phyloP scores from a whole-genome alignment of 352 stramenopile genomes.

The Thalassiosira exigua region DNA sequence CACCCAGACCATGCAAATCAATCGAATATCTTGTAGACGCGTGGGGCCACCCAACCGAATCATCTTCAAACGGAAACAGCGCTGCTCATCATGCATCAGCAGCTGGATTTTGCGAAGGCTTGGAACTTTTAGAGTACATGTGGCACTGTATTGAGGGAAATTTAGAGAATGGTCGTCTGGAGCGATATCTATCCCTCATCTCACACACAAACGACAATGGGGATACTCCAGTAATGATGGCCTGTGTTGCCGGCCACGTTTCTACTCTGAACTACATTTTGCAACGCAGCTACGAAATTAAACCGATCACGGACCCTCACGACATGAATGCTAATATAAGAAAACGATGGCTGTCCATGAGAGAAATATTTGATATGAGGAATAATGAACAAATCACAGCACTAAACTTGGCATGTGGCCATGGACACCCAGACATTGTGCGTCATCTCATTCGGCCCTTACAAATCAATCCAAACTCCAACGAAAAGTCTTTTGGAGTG shows the following conservation, averaged over 20 bases:
- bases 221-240: conserved; percentile 80
- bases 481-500: conserved; percentile 3
- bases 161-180: conserved; percentile 5
- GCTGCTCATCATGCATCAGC: conserved; percentile 68
- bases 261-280: conserved; percentile 37
- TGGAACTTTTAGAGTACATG: conserved; percentile 47
- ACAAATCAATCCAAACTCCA: too few species aligned
- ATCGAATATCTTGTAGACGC: conserved; percentile 27
- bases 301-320: neutral
- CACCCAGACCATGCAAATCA: conserved; percentile 29
- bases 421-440: conserved; percentile 58
- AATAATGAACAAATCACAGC: conserved; percentile 59
- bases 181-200: conserved; percentile 41
- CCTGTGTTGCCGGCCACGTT: conserved; percentile 45
- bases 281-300: conserved; percentile 19
- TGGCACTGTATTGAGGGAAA: conserved; percentile 13
- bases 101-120: conserved; percentile 50
- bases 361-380: conserved; percentile 35
- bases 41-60: conserved; percentile 44
- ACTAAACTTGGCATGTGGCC: conserved; percentile 59
- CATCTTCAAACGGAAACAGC: conserved; percentile 55
- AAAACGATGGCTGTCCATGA: conserved; percentile 30
- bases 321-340: conserved; percentile 12
- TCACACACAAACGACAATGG: conserved; percentile 61
- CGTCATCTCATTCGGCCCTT: too few species aligned